Conservation (phyloP, 202 grass and related monocot species). For the Sporobolus alterniflorus region DNA sequence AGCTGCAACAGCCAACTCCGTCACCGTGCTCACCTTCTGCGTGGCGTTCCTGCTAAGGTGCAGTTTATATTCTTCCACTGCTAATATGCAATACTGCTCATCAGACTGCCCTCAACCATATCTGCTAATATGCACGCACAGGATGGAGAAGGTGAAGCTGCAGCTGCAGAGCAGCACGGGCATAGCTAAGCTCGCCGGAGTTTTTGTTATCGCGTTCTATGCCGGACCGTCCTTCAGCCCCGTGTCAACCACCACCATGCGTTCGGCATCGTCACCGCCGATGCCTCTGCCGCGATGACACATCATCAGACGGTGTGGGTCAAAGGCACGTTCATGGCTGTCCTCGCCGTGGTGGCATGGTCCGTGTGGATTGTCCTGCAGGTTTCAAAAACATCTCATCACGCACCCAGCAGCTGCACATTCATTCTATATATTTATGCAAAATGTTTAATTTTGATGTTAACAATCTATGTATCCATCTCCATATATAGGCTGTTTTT, state of each 20-base stretch:
- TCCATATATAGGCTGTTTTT: constrained; percentile 16
- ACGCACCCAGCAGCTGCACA: too few relatives aligned
- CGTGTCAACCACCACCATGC: constrained; percentile 39
- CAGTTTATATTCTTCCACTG: neutral
- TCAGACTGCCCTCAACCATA: too few relatives aligned
- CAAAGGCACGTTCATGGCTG: constrained; percentile 51
- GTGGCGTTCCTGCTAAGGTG: constrained; percentile 51
- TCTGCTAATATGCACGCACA: too few relatives aligned
- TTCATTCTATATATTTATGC: too few relatives aligned
- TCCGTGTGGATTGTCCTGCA: constrained; percentile 62
- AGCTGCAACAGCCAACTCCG: constrained; percentile 43
- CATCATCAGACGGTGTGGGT: constrained; percentile 37
- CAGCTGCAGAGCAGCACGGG: too few relatives aligned
- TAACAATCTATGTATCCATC: too few relatives aligned
- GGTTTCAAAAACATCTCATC: too few relatives aligned
- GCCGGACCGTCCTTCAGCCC: constrained; percentile 37
- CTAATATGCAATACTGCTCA: too few relatives aligned
- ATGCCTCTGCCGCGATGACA: neutral
- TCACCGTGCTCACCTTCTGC: constrained; percentile 57
- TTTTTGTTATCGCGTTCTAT: constrained; percentile 44
- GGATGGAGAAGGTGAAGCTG: constrained; percentile 55
- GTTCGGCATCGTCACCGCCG: neutral
- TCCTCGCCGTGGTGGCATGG: constrained; percentile 27
- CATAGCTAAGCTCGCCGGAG: constrained; percentile 44
- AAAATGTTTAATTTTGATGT: too few relatives aligned